Evolutionary conservation across 331 rosid species (phyloP), one percentile per base, ranked within the genome.

Genomic region (Erythrophleum ivorense): DNA sequence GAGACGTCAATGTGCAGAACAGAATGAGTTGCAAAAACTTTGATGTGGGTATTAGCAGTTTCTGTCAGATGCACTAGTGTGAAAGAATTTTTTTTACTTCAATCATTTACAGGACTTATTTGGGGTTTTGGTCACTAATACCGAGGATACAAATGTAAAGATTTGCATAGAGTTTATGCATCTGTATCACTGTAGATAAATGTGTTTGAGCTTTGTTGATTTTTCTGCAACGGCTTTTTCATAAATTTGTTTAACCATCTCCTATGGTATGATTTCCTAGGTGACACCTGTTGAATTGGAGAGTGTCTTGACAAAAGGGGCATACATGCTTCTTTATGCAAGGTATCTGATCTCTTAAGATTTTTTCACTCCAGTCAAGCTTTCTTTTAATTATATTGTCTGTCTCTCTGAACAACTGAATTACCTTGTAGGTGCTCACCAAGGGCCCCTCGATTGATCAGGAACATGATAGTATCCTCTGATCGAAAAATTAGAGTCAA

Each of bases 321-420:
- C 99, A 3, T 96, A 96, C 86, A 88, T 96, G 97, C 99, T 96
- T 87, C 88, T 96, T 46, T 96, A 96, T 83, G 91, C 98, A 9
- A 91, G 98, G 99, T 96, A 86, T 85, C 19, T 21, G 29, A 38
- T 72, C 71, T 68, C 43, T 36, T 36, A 36, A 36, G 2, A 36
- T 36, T 36, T 36, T 36, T 36, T 36, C 40, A 36, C 40, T 36
- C 5, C 2, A 36, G 34, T 80, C 59, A 24, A 67, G 34, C 54
- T 74, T 75, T 76, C 48, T 84, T 24, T 52, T 41, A 41, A 31
- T 49, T 84, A 13, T 48, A 31, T 66, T 71, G 43, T 63, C 41
- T 60, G 66, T 68, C 60, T 83, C 41, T 72, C 78, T 77, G 75
- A 81, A 80, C 34, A 14, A 58, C 43, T 77, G 69, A 81, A 45